Conservation (phyloP, 164 flowering plant species). For the Dillenia turbinata region DNA sequence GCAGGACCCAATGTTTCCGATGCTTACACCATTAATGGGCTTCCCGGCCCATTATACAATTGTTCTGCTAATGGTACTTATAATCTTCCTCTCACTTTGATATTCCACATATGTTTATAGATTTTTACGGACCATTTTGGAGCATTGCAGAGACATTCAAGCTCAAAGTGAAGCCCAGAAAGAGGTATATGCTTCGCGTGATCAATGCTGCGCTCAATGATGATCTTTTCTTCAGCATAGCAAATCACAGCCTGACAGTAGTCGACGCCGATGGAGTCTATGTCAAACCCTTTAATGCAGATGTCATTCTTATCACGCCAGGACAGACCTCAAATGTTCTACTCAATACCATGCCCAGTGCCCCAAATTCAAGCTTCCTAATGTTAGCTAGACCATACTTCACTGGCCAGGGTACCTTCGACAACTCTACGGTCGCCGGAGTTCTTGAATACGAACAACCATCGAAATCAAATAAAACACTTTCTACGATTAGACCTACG, state of each 20-base stretch:
- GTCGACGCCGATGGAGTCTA: constrained; percentile 23
- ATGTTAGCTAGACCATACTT: constrained; percentile 24
- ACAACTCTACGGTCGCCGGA: constrained; percentile 18
- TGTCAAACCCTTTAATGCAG: constrained; percentile 21
- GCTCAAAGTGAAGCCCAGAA: constrained; percentile 26
- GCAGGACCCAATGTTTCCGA: constrained; percentile 47
- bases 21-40: constrained; percentile 29
- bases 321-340: constrained; percentile 20
- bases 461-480: constrained; percentile 12
- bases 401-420: constrained; percentile 30
- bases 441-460: constrained; percentile 21
- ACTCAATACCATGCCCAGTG: constrained; percentile 7
- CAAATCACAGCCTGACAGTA: constrained; percentile 22
- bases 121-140: no score
- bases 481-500: constrained; percentile 24
- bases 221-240: constrained; percentile 35
- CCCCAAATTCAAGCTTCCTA: constrained; percentile 17
- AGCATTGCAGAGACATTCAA: constrained; percentile 27
- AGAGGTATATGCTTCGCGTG: constrained; percentile 24
- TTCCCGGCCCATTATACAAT: constrained; percentile 38
- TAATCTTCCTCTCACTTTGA: no score
- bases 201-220: constrained; percentile 39
- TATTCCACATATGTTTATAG: no score
- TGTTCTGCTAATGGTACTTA: constrained; percentile 35
- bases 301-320: constrained; percentile 20